Evolutionary conservation across 1,284 basidiomycete genomes (phyloP), one percentile per base, ranked within the genome.

Genomic region (Moniliophthora roreri): DNA sequence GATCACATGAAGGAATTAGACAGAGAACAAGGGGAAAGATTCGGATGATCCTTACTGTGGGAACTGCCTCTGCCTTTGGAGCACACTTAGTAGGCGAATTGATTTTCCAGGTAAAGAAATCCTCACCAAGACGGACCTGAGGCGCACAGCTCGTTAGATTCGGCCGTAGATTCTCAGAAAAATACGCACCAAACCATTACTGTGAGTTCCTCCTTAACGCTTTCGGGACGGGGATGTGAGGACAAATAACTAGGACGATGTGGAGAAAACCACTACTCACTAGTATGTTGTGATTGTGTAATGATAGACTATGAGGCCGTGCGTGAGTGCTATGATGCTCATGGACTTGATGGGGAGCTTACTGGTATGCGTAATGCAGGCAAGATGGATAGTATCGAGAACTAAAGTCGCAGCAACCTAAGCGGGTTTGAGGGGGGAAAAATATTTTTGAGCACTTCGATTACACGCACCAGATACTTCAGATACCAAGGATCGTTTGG

Each of bases 311-410:
- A 48, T 2, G 44, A 23, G n/a, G n/a, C 46, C 15, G 28, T 20
- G 24, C 18, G 28, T 53, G 35, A 48, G 38, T 13, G 23, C n/a
- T n/a, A n/a, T n/a, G n/a, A n/a, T 23, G 9, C 28, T 1, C 51
- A n/a, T 10, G 20, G n/a, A 2, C 24, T 4, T 15, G 18, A 51
- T 10, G 28, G 11, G 32, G 5, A 26, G 51, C 66, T 48, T 48
- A 70, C 74, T 63, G 18, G 68, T 65, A 54, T 72, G 69, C 4
- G 65, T 62, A 13, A 75, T 68, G 35, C 74, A 60, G 16, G 58
- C 61, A n/a, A 74, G 60, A 52, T 75, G 73, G 10, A 70, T 50
- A 3, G 69, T 66, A 51, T 75, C 74, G 53, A 74, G 66, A 15
- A 63, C 34, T 7, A 71, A 57, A 1, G 69, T 67, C 13, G 62